Percentiles rank a stretch among this genome's conserved stretches.
phyloP scores from a whole-genome alignment of 768 basidiomycete species.

The Psilocybe sp. region DNA sequence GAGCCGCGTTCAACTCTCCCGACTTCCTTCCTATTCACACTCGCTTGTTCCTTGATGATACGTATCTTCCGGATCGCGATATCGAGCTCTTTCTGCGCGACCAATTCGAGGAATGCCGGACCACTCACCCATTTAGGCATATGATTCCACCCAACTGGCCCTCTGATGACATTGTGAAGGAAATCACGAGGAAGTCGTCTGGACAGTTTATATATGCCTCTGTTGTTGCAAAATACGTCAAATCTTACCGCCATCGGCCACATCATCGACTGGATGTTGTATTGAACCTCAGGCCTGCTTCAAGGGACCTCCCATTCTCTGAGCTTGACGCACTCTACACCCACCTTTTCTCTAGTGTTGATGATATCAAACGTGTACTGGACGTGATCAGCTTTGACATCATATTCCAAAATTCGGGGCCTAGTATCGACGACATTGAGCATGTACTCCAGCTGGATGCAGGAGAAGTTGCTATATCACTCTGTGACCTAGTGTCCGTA shows the following conservation, averaged over 20 bases:
- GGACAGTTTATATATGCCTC: slow-evolving; percentile 8
- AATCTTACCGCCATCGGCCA: neutral
- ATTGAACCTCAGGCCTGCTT: neutral
- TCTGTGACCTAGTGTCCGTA: neutral
- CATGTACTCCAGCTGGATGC: neutral
- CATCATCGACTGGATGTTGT: neutral
- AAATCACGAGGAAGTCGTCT: neutral
- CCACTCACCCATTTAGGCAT: neutral
- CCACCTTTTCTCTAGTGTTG: slow-evolving; percentile 1
- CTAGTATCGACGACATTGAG: neutral
- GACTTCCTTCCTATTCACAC: too few species aligned
- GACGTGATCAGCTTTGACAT: neutral
- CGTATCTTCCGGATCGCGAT: too few species aligned
- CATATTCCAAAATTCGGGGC: neutral
- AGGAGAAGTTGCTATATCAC: neutral
- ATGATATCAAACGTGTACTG: neutral
- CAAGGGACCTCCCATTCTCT: neutral
- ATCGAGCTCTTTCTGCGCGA: neutral
- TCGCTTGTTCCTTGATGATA: too few species aligned
- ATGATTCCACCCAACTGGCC: slow-evolving; percentile 1
- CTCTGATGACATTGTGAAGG: neutral
- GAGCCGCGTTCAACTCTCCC: neutral
- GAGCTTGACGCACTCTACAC: slow-evolving; percentile 2
- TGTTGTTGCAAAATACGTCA: neutral
- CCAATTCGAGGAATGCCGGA: neutral